Evolutionary conservation across 345 rosid genomes (phyloP), one percentile per base, ranked within the genome.

Genomic region (Atalantia buxifolia): DNA sequence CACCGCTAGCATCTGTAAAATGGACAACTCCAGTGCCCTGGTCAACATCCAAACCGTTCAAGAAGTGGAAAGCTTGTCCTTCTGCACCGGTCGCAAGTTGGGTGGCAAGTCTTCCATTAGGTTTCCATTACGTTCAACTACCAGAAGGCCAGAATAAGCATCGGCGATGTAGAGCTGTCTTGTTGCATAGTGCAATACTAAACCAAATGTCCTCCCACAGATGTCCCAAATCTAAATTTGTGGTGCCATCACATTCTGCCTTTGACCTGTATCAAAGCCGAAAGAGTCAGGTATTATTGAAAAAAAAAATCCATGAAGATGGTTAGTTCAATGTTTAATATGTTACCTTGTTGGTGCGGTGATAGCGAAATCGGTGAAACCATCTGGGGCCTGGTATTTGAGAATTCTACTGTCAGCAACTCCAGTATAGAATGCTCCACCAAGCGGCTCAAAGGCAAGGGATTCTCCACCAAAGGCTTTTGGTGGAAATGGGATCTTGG

Each of bases 191-290:
- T 55, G 22, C 68, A 76, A 73, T 1, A 62, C 79, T 25, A 82
- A 30, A 12, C 87, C 83, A 9, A 79, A 53, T 30, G 87, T 83
- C 50, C 83, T 40, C 2, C 80, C 81, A 25, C 83, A 84, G 18
- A 13, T 18, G 42, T 56, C 42, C 36, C 9, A 78, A 22, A 38
- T 14, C 60, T 18, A 76, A 77, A 28, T 45, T 48, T 5, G 38
- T 35, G 12, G 71, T 13, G 66, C 79, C 79, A 56, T 76, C 71
- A 33, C 81, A 84, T 6, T 19, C 48, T 6, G 61, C 64, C 66
- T 53, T 33, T 7, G 78, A 73, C 74, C 79, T 78, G 35, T 45
- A 69, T 45, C 18, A 45, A 13, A 45, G 18, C 50, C 50, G 5
- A 45, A 45, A 45, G 50, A 45, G 18, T 45, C 50, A 1, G 50